These are phyloP conservation scores for Dentipellis sp. DNA, from an alignment of 768 basidiomycete species.

Conservation along the genomic window DNA sequence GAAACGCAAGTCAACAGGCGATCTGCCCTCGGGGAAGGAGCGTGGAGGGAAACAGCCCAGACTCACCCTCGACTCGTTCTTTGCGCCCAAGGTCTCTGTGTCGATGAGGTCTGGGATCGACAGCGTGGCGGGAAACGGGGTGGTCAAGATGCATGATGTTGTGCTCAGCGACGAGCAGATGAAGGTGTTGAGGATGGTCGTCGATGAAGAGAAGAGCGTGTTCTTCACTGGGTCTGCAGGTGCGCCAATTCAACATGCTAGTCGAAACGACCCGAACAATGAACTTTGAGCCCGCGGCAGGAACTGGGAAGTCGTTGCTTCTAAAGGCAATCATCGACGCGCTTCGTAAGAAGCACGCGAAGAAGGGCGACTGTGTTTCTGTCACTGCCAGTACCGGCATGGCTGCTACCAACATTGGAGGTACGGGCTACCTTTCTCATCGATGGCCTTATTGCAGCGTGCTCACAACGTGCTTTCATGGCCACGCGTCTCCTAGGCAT, in stretches of 20 bases:
- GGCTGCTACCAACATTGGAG: conserved; percentile 66
- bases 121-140: conserved; percentile 7
- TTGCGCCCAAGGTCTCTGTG: conserved; percentile 20
- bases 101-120: conserved; percentile 10
- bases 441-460: neutral
- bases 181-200: conserved; percentile 38
- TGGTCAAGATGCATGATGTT: conserved; percentile 23
- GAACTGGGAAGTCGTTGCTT: conserved; percentile 57
- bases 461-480: conserved; percentile 19
- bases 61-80: conserved; percentile 25
- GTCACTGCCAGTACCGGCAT: conserved; percentile 56
- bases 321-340: conserved; percentile 47
- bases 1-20: conserved; percentile 23
- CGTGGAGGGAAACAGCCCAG: conserved; percentile 20
- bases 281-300: conserved; percentile 23
- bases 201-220: conserved; percentile 48
- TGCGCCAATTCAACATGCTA: conserved; percentile 18
- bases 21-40: conserved; percentile 5
- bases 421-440: conserved; percentile 17
- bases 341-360: conserved; percentile 37
- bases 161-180: conserved; percentile 46
- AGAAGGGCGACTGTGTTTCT: conserved; percentile 35
- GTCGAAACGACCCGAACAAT: neutral
- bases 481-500: conserved; percentile 28
- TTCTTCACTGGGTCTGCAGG: conserved; percentile 69